phyloP scores from a whole-genome alignment of 139 green algal species.

The Haematococcus lacustris region DNA sequence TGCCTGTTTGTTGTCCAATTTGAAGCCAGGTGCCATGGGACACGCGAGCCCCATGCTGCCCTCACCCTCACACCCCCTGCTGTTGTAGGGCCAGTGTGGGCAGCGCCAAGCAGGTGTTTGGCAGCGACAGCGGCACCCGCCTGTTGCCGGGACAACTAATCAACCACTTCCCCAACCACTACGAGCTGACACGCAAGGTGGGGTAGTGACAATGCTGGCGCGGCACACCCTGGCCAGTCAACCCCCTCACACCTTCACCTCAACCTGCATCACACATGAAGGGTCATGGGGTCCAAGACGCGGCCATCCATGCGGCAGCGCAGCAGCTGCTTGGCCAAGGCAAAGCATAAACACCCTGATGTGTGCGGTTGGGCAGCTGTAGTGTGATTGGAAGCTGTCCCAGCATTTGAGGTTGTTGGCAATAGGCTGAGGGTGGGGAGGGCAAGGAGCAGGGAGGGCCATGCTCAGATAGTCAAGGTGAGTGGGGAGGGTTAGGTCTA shows the following conservation, averaged over 20 bases:
- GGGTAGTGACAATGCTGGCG: not conserved
- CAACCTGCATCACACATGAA: not conserved
- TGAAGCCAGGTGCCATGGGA: no score
- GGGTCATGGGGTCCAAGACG: not conserved
- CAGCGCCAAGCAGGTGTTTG: constrained; percentile 48
- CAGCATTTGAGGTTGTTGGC: no score
- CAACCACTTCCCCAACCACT: constrained; percentile 80
- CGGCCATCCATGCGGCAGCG: not conserved
- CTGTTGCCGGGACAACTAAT: constrained; percentile 59
- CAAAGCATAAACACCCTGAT: not conserved
- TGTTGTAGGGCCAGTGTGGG: constrained; percentile 59
- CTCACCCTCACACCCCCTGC: no score
- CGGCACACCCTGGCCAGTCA: not conserved
- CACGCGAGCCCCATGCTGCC: no score
- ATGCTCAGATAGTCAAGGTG: no score
- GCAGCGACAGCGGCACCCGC: constrained; percentile 18
- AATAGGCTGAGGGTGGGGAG: no score
- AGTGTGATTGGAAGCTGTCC: no score
- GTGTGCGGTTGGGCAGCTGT: not conserved
- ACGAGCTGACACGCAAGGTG: constrained; percentile 75
- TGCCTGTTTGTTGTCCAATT: no score
- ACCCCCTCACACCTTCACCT: not conserved
- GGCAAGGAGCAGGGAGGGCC: no score
- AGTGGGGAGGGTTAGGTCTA: no score
- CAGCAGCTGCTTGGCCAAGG: not conserved